Evolutionary conservation across 495 filamentous ascomycete genomes (phyloP), one percentile per base, ranked within the genome.

Genomic region (Collariella sp.): DNA sequence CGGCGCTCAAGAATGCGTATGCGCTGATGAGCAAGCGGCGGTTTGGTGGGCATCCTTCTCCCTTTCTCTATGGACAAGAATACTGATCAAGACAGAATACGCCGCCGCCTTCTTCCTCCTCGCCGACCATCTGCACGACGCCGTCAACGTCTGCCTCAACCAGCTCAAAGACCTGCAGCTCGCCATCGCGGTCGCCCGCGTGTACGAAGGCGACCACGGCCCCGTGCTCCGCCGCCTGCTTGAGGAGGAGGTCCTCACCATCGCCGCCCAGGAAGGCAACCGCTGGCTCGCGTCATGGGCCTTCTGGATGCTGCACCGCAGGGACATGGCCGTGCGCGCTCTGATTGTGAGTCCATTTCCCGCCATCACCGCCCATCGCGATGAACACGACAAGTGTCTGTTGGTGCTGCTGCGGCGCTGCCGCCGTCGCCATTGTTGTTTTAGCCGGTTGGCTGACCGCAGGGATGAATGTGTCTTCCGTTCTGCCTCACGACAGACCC

Each of bases 271-370:
- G 11, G 83, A 89, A 52, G 89, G 88, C 1, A 91, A 97, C 66
- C 79, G 91, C 50, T 99, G 94, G 94, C 81, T 94, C 44, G 89
- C 90, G 2, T 89, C 86, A 1, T 99, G 94, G 94, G 88, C 89
- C 4, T 95, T 91, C 67, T 95, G 90, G 87, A 89, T 95, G 83
- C 76, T 99, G 16, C 82, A 83, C 36, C 75, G 84, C 49, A 78
- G 82, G 38, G 89, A 94, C 62, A 86, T 89, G 77, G 89, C 91
- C 13, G 89, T 97, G 5, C 79, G 87, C 16, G 83, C 86, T n/a
- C 69, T 97, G 3, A 83, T 96, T 46, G 77, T 80, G 65, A 69
- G 71, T 66, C 42, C 7, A 11, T 51, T 36, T 9, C 16, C 15
- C 18, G 35, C 34, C 34, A 38, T 15, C 13, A 13, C 23, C 6